Base-by-base conservation (phyloP, 2,329 filamentous ascomycete genomes). In the Trematosphaeria pertusa region DNA sequence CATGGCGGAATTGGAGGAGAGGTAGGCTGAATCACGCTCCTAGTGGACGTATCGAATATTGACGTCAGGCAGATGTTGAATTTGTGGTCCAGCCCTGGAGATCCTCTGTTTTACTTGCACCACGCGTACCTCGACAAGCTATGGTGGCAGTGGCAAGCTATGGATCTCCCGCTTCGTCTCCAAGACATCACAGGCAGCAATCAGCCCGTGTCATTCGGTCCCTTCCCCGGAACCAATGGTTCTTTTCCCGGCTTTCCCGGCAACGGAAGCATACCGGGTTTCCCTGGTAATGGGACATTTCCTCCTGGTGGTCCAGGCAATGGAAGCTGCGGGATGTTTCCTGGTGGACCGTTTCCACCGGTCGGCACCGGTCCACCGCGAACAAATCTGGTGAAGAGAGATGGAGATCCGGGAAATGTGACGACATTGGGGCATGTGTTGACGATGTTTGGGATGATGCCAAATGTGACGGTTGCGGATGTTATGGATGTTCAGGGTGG, bases 101-200 rank as follows among this genome's bases (percentile, higher is more conserved):
- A 62, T 31, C 59, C 59, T 1, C 44, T 63, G 7, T 61, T 63
- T 36, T 61, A 59, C 38, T 41, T 63, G 14, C 59, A 61, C 22
- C 56, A 63, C 35, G 48, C 58, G 2, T 61, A 47, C 31, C 45
- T 63, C 8, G 59, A 63, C 38, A 61, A 61, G 37, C 22, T 63
- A 0, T 63, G 59, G 59, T 46, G 43, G 37, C 45, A 56, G 12
- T 63, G 59, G 59, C 59, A 63, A 40, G 12, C 31, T 0, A 28
- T 33, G 10, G 37, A 56, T n/a, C 37, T 14, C 5, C 11, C 42
- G 7, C 30, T 26, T 11, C 34, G 55, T 0, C 17, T 57, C 15
- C 42, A 28, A 2, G 58, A 59, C 5, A 59, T 61, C 14, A 39
- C 47, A 7, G 55, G 58, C 1, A 40, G 31, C 1, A 61, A 59